Percentiles rank a stretch among this genome's conserved stretches.
phyloP scores from a whole-genome alignment of 108 stramenopile species.

The Asterionellopsis glacialis region DNA sequence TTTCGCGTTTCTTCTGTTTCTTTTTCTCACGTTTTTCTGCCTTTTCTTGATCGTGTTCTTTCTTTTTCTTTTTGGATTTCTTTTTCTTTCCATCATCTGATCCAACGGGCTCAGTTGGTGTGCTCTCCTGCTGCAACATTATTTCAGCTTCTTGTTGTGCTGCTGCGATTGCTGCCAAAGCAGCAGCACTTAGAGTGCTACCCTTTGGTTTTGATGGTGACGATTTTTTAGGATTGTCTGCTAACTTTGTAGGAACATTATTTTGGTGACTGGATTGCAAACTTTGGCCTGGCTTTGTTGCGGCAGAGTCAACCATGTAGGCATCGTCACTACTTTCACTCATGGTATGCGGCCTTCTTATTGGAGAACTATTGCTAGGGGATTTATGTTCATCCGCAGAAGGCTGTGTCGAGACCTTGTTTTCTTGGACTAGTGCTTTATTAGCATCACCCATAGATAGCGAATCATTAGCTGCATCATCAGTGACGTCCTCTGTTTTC shows the following conservation, averaged over 20 bases:
- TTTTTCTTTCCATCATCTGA: slow-evolving; percentile 3
- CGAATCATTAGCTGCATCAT: not conserved
- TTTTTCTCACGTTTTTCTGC: slow-evolving; percentile 6
- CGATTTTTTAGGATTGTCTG: not conserved
- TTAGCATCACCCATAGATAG: not conserved
- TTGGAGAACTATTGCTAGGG: not conserved
- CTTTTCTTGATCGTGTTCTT: slow-evolving; percentile 2
- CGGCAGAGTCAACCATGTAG: not conserved
- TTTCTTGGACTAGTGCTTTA: not conserved
- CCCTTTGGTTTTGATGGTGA: not conserved
- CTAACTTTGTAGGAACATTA: not conserved
- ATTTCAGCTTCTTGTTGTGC: slow-evolving; percentile 45
- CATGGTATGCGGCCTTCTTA: not conserved
- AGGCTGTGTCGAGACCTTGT: too few relatives aligned
- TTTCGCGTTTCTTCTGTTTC: slow-evolving; percentile 9
- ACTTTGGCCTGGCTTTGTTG: not conserved
- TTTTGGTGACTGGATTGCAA: not conserved
- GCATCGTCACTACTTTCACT: not conserved
- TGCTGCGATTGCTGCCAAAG: slow-evolving; percentile 41
- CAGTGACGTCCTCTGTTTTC: not conserved
- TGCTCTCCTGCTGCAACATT: slow-evolving; percentile 30
- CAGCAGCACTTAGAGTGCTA: slow-evolving; percentile 32
- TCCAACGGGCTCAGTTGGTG: not conserved
- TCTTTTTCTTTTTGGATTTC: slow-evolving; percentile 7
- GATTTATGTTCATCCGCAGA: not conserved